Evolutionary conservation across 2,329 filamentous ascomycete species (phyloP), one percentile per base, ranked within the genome.

Genomic region (Aspergillus ochraceoroseus): DNA sequence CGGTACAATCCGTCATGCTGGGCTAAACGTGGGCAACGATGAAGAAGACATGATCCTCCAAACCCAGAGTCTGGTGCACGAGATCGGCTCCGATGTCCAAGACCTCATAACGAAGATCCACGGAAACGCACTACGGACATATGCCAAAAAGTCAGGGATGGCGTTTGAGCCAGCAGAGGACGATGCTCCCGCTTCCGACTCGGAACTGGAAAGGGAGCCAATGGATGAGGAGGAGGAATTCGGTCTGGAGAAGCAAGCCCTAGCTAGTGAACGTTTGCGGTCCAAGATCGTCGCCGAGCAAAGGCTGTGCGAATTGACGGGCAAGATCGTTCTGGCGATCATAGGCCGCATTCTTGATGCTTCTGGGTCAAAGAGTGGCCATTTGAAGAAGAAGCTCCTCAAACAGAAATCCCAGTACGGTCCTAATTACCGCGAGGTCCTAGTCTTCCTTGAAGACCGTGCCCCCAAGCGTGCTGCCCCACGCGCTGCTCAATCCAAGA

Each of bases 401-500:
- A 76, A 86, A 50, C 95, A 98, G 65, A 83, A 83, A 58, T 71
- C 70, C n/a, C 81, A 79, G 57, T 74, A 98, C 2, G 92, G 92
- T 2, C 71, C 77, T 31, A 95, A 92, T 60, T 94, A 86, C 72
- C 86, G 83, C 57, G 87, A 92, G 54, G 80, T 95, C 5, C 70
- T 95, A 3, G 77, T 79, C 6, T 92, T 83, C 61, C 71, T 96
- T 3, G 88, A 95, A 55, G 78, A 83, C 42, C 72, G 74, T 33
- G 80, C 82, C 55, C 51, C 58, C 23, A 57, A 55, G 30, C 48
- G 41, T 15, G 36, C 52, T 18, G 35, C 42, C 23, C 20, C 47
- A 15, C 48, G 45, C 13, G 27, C 41, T 19, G 38, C 52, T 8
- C 51, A 46, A 15, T 47, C 53, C 6, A 70, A 67, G 54, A 65